phyloP scores from a whole-genome alignment of 305 asterid species.

The Fraxinus xanthoxyloides region DNA sequence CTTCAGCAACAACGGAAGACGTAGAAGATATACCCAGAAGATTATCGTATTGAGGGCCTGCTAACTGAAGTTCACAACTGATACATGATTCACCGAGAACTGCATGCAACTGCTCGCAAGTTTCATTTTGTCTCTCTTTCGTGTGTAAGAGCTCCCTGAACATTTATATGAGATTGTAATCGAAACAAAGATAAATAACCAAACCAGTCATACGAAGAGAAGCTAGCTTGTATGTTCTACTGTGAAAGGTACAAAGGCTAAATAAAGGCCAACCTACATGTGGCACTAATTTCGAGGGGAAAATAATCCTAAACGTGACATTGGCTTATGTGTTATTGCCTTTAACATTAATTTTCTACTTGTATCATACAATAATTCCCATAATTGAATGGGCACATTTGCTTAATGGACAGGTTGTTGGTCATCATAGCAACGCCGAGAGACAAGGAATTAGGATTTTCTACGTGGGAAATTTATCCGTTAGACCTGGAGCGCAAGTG shows the following conservation, averaged over 20 bases:
- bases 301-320: not conserved
- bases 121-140: constrained; percentile 55
- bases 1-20: constrained; percentile 55
- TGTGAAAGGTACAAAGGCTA: not conserved
- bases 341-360: not conserved
- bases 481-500: not conserved
- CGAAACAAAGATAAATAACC: constrained; percentile 12
- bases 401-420: not conserved
- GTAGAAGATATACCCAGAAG: constrained; percentile 49
- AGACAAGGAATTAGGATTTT: not conserved
- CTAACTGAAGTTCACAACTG: constrained; percentile 75
- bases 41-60: constrained; percentile 49
- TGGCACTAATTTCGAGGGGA: not conserved
- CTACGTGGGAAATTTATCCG: not conserved
- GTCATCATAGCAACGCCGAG: not conserved
- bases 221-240: not conserved
- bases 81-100: constrained; percentile 67
- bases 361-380: not conserved
- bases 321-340: not conserved
- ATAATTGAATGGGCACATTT: not conserved
- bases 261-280: not conserved
- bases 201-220: constrained; percentile 4
- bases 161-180: constrained; percentile 11
- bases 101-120: constrained; percentile 40
- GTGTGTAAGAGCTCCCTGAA: constrained; percentile 66